Evolutionary conservation across 2,329 filamentous ascomycete genomes (phyloP).

Genomic region (Fusarium haematococcum): DNA sequence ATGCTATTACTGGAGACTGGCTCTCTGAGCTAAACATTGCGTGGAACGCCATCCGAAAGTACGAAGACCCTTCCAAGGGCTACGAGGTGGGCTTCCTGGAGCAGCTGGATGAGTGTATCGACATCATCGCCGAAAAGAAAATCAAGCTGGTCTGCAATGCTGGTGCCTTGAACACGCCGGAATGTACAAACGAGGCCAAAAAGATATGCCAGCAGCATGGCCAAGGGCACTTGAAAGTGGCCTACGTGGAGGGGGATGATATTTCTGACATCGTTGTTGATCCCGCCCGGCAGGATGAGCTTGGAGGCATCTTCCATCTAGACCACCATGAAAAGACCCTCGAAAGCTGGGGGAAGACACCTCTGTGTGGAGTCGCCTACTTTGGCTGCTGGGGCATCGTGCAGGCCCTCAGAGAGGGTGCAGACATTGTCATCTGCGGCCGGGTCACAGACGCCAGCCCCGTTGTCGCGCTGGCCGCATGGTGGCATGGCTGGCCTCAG

Average conservation of each 20-base stretch:
- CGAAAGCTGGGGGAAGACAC: neutral
- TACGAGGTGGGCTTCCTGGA: no score
- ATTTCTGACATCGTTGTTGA: no score
- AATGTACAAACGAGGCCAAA: no score
- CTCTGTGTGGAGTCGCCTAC: neutral
- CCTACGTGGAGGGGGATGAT: no score
- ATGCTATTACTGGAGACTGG: no score
- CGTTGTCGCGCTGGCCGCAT: constrained; percentile 12
- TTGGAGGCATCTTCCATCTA: neutral
- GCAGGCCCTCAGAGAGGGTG: neutral
- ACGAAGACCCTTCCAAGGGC: no score
- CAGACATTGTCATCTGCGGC: neutral
- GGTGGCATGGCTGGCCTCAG: constrained; percentile 18
- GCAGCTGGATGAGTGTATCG: no score
- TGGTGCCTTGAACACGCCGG: neutral
- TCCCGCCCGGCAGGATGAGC: no score
- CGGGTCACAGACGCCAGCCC: neutral
- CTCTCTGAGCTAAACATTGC: no score
- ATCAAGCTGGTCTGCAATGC: neutral
- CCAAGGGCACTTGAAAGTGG: neutral
- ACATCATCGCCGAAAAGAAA: no score
- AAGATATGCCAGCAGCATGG: neutral
- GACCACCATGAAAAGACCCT: neutral
- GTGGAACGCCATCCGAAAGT: no score
- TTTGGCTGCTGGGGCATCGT: neutral